phyloP scores from a whole-genome alignment of 2,329 filamentous ascomycete species.

The Calonectria pauciramosa region DNA sequence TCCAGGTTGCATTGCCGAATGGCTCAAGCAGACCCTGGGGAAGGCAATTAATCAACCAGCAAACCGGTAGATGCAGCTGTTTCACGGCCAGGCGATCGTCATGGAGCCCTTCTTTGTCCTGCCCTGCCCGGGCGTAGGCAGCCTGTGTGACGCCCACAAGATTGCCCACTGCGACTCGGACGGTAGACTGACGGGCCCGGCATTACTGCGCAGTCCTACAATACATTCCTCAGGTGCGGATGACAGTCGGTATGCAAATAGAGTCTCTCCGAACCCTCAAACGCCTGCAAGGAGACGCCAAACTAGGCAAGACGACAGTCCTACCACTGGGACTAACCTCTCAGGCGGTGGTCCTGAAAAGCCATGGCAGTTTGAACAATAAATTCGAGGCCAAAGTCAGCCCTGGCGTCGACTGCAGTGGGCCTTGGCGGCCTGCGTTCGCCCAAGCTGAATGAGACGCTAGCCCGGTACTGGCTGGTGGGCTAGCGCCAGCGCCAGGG shows the following conservation, averaged over 20 bases:
- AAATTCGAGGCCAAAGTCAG: slow-evolving; percentile 24
- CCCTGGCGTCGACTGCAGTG: slow-evolving; percentile 20
- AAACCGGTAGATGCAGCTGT: background rate
- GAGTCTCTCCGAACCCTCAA: slow-evolving; percentile 5
- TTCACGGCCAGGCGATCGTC: slow-evolving; percentile 6
- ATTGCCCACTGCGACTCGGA: slow-evolving; percentile 1
- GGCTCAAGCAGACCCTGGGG: background rate
- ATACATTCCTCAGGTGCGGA: slow-evolving; percentile 9
- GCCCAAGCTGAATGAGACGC: slow-evolving; percentile 20
- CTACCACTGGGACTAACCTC: background rate
- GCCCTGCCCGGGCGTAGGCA: background rate
- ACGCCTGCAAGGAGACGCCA: background rate
- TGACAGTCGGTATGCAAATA: background rate
- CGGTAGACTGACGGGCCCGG: background rate
- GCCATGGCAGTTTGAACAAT: background rate
- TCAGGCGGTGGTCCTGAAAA: background rate
- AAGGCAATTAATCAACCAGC: slow-evolving; percentile 7
- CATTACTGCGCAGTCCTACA: background rate
- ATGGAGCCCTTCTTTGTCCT: slow-evolving; percentile 5
- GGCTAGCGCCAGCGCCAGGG: slow-evolving; percentile 19
- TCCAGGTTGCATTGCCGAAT: slow-evolving; percentile 7
- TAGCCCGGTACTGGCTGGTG: background rate
- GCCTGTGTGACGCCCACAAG: slow-evolving; percentile 3
- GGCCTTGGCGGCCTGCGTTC: slow-evolving; percentile 6
- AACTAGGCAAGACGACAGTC: background rate